Evolutionary conservation across 140 eudicot genomes (phyloP).

Genomic region (Stevia rebaudiana): DNA sequence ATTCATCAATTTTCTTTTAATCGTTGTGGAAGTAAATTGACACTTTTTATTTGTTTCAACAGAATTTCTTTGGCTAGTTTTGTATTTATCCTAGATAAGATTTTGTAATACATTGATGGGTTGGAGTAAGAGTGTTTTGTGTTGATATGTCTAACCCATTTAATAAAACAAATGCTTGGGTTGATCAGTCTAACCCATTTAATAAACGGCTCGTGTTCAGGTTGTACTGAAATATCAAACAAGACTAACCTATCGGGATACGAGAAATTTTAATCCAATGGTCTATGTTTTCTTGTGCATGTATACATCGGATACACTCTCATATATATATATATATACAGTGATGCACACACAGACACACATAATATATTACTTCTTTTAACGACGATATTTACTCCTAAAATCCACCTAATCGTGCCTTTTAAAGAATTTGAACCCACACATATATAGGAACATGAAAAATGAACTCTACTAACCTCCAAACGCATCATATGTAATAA

Average conservation of each 20-base stretch:
- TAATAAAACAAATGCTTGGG: background rate
- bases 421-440: background rate
- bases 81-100: background rate
- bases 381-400: too few relatives aligned
- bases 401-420: too few relatives aligned
- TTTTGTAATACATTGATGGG: background rate
- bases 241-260: background rate
- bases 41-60: background rate
- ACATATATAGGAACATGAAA: constrained; percentile 1
- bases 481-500: background rate
- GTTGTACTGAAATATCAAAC: background rate
- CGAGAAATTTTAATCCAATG: background rate
- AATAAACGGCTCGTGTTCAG: background rate
- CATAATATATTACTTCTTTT: too few relatives aligned
- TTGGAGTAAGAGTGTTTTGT: background rate
- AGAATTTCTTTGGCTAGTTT: background rate
- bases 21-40: background rate
- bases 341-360: background rate
- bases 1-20: background rate
- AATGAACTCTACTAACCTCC: background rate
- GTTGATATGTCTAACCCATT: background rate
- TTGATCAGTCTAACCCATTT: too few relatives aligned
- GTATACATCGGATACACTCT: background rate
- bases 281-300: background rate
- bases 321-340: background rate